Conservation (phyloP, 768 basidiomycete genomes). For the Suillus luteus region DNA sequence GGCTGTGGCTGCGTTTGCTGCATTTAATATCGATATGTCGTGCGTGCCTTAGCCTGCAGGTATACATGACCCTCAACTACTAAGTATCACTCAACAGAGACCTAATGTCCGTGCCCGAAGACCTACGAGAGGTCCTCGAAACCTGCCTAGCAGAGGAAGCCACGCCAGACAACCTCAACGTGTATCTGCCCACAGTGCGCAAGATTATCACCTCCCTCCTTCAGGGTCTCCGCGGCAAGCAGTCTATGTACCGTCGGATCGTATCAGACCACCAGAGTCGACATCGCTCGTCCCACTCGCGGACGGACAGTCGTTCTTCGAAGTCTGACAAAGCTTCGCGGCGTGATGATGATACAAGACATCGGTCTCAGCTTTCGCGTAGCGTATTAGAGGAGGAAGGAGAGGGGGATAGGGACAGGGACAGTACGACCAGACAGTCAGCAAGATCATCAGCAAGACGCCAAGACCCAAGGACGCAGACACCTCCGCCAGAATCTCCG, state of each 20-base stretch:
- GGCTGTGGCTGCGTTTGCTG: constrained; percentile 85
- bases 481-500: constrained; percentile 29
- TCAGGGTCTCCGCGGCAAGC: constrained; percentile 90
- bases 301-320: constrained; percentile 62
- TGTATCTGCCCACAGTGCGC: constrained; percentile 89
- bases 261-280: constrained; percentile 62
- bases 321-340: constrained; percentile 40
- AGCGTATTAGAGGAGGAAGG: constrained; percentile 42
- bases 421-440: constrained; percentile 43
- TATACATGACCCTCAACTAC: constrained; percentile 12
- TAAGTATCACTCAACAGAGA: constrained; percentile 55
- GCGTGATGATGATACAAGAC: constrained; percentile 46
- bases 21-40: constrained; percentile 89
- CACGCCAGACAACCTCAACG: constrained; percentile 77
- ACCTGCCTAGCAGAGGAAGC: constrained; percentile 91
- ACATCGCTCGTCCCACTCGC: constrained; percentile 51
- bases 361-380: constrained; percentile 52
- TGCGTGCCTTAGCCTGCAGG: constrained; percentile 46
- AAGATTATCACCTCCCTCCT: constrained; percentile 91
- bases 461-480: constrained; percentile 28
- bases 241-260: constrained; percentile 81
- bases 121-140: constrained; percentile 87
- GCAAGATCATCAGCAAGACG: constrained; percentile 41
- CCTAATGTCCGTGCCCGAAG: constrained; percentile 83
- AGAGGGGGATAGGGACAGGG: constrained; percentile 33